Base-by-base conservation (phyloP, 169 alveolate genomes). In the Cyclospora cayetanensis region DNA sequence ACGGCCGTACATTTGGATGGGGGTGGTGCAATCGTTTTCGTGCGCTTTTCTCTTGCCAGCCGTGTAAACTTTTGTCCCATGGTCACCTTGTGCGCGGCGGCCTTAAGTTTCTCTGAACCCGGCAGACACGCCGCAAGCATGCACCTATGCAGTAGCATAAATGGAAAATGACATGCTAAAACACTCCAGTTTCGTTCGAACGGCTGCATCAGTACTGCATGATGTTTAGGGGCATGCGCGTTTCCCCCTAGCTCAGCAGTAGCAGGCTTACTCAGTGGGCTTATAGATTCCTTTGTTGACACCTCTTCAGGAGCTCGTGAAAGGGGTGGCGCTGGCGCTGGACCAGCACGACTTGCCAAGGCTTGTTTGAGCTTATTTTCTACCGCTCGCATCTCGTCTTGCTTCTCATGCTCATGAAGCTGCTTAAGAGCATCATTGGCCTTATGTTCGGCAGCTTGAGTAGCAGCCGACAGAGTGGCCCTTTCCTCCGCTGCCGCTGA, bases 81-180 rank as follows among this genome's bases (percentile, higher is more conserved):
- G 50, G 76, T 39, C 70, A 80, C 90, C 74, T 52, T 80, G 37
- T 80, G 74, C 55, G 90, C 90, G 2, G 20, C 90, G 41, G 90
- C 90, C 90, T 80, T 72, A 29, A 80, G 39, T 25, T 80, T 80
- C 55, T 80, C 90, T 80, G 90, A 7, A 42, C 53, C 53, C 25
- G 22, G 34, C 43, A 80, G 0, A 18, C 29, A 27, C 34, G 7
- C n/a, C 18, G 15, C 90, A 53, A n/a, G 63, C 22, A 18, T n/a
- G 63, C 22, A 50, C 22, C 22, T 50, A 18, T 18, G 63, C 0
- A 50, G 22, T 50, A 50, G 22, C n/a, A n/a, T n/a, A n/a, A n/a
- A n/a, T n/a, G n/a, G n/a, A n/a, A n/a, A n/a, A n/a, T n/a, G n/a
- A n/a, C n/a, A n/a, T n/a, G n/a, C n/a, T n/a, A n/a, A n/a, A n/a